Conservation (phyloP, 371 early-diverging fungal genomes). For the Mortierella sp. region DNA sequence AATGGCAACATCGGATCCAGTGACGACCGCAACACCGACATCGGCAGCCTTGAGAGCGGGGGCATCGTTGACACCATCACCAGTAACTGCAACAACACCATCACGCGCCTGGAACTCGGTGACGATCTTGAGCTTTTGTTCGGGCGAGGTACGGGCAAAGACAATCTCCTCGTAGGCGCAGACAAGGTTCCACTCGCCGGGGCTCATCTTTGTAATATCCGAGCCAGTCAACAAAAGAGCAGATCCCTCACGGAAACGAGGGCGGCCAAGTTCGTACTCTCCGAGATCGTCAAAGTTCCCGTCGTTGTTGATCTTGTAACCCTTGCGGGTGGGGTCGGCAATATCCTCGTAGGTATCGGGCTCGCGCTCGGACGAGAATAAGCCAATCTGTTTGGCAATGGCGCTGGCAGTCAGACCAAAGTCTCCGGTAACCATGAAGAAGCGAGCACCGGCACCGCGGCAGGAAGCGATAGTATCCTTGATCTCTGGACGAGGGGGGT, state of each 20-base stretch:
- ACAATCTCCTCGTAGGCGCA: slow-evolving; percentile 80
- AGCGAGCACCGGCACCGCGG: slow-evolving; percentile 77
- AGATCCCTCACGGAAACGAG: slow-evolving; percentile 39
- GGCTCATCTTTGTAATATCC: slow-evolving; percentile 64
- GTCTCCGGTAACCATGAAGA: slow-evolving; percentile 87
- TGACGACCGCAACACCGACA: slow-evolving; percentile 86
- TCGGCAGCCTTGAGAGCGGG: slow-evolving; percentile 86
- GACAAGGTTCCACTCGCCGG: slow-evolving; percentile 69
- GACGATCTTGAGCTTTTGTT: slow-evolving; percentile 85
- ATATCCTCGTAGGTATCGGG: slow-evolving; percentile 61
- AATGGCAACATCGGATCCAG: slow-evolving; percentile 82
- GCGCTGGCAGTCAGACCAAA: slow-evolving; percentile 78
- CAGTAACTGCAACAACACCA: slow-evolving; percentile 82
- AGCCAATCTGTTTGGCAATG: slow-evolving; percentile 78
- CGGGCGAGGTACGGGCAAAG: slow-evolving; percentile 88
- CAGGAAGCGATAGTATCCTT: slow-evolving; percentile 66
- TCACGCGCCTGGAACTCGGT: slow-evolving; percentile 75
- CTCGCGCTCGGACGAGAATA: slow-evolving; percentile 62
- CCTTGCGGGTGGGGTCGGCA: slow-evolving; percentile 29
- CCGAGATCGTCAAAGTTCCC: slow-evolving; percentile 20
- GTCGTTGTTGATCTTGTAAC: background rate
- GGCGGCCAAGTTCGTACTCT: slow-evolving; percentile 37
- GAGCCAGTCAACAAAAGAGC: slow-evolving; percentile 66
- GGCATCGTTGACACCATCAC: slow-evolving; percentile 95
- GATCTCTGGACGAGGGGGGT: slow-evolving; percentile 81